Evolutionary conservation across 139 green algal species (phyloP).

Genomic region (Ettlia oleoabundans): DNA sequence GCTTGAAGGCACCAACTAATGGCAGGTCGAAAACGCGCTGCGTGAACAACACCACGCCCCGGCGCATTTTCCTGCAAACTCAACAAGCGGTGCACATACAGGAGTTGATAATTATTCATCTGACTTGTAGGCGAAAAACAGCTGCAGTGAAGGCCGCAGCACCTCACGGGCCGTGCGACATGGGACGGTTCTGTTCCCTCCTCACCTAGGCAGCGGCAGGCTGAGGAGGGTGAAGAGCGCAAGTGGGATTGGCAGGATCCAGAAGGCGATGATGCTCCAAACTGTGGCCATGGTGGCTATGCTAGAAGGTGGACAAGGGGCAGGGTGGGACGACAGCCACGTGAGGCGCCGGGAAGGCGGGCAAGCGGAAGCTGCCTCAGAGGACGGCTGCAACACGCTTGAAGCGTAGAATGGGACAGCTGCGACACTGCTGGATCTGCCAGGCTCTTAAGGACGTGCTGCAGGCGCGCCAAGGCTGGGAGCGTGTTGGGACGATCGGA

Average conservation of each 20-base stretch:
- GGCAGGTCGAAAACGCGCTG: slow-evolving; percentile 44
- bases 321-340: neutral
- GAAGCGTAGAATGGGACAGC: no score
- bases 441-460: no score
- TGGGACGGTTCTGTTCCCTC: neutral
- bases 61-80: slow-evolving; percentile 27
- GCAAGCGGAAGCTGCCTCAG: no score
- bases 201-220: slow-evolving; percentile 43
- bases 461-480: no score
- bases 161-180: neutral
- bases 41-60: slow-evolving; percentile 27
- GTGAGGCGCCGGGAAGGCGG: no score
- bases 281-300: slow-evolving; percentile 5
- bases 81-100: no score
- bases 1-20: slow-evolving; percentile 44
- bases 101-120: no score
- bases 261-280: slow-evolving; percentile 43
- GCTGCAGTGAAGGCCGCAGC: neutral
- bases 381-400: no score
- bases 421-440: no score
- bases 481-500: no score
- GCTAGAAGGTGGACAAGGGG: neutral
- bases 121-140: neutral
- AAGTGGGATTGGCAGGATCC: slow-evolving; percentile 42
- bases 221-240: slow-evolving; percentile 31